phyloP scores from a whole-genome alignment of 106 monocot genomes.

The Vanilla planifolia region DNA sequence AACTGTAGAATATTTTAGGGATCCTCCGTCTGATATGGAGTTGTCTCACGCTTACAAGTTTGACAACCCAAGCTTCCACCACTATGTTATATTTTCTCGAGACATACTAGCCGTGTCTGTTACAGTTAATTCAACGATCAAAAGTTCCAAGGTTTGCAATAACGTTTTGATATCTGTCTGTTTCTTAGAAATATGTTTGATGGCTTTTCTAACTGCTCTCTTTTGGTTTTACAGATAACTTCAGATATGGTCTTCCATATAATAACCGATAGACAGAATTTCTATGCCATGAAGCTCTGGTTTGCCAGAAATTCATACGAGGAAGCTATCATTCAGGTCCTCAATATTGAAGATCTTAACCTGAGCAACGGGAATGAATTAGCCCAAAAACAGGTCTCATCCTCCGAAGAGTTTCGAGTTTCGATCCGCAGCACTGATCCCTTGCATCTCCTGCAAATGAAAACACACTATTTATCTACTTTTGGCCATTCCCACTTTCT shows the following conservation, averaged over 20 bases:
- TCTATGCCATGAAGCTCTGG: conserved; percentile 75
- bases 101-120: conserved; percentile 49
- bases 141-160: conserved; percentile 35
- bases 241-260: conserved; percentile 57
- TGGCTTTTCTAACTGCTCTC: neutral
- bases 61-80: conserved; percentile 30
- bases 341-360: conserved; percentile 50
- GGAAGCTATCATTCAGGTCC: conserved; percentile 36
- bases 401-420: conserved; percentile 64
- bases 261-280: conserved; percentile 67
- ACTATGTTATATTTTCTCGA: conserved; percentile 53
- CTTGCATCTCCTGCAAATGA: conserved; percentile 18
- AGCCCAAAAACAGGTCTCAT: conserved; percentile 15
- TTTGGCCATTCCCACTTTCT: conserved; percentile 44
- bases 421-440: conserved; percentile 29
- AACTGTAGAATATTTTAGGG: conserved; percentile 55
- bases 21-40: conserved; percentile 16
- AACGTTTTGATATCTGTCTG: no score
- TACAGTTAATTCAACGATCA: conserved; percentile 54
- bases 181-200: no score
- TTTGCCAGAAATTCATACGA: conserved; percentile 43
- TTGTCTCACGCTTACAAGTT: conserved; percentile 23
- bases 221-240: conserved; percentile 36
- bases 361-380: conserved; percentile 7
- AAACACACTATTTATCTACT: conserved; percentile 46